A percentile compares a stretch with the other conserved stretches of the same genome.
Conservation (phyloP, 768 basidiomycete genomes). For the Mycena epipterygia region DNA sequence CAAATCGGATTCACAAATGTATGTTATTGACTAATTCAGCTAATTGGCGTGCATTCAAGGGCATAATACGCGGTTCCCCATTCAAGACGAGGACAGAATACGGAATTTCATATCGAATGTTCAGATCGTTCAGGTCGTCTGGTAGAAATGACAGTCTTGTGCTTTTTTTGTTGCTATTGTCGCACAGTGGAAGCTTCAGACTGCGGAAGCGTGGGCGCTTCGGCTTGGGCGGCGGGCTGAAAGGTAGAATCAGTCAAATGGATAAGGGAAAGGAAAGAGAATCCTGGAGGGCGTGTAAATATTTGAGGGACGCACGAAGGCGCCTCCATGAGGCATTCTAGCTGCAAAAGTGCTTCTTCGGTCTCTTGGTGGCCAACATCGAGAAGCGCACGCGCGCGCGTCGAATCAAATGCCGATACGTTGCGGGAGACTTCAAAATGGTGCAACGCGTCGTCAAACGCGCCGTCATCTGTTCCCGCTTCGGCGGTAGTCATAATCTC, state of each 20-base stretch:
- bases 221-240: slow-evolving; percentile 8
- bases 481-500: background rate
- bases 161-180: slow-evolving; percentile 14
- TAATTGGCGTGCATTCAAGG: slow-evolving; percentile 14
- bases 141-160: slow-evolving; percentile 16
- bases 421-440: slow-evolving; percentile 28
- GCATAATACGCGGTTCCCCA: slow-evolving; percentile 26
- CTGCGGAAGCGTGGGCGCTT: slow-evolving; percentile 20
- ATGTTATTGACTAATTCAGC: slow-evolving; percentile 10
- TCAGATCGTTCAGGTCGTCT: slow-evolving; percentile 20
- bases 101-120: slow-evolving; percentile 12
- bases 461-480: slow-evolving; percentile 11
- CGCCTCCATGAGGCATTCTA: slow-evolving; percentile 23
- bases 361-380: slow-evolving; percentile 21
- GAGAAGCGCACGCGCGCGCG: slow-evolving; percentile 18
- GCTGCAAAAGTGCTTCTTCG: slow-evolving; percentile 5
- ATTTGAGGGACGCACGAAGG: slow-evolving; percentile 18
- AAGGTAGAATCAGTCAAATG: background rate
- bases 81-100: slow-evolving; percentile 22
- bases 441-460: slow-evolving; percentile 29
- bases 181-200: slow-evolving; percentile 19
- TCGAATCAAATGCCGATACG: slow-evolving; percentile 23
- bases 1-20: slow-evolving; percentile 5
- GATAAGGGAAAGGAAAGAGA: background rate
- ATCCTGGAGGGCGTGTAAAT: background rate